Percentiles rank a stretch among this genome's conserved stretches.
Evolutionary conservation across 2,329 filamentous ascomycete species (phyloP).

Genomic region (Botrytis byssoidea): DNA sequence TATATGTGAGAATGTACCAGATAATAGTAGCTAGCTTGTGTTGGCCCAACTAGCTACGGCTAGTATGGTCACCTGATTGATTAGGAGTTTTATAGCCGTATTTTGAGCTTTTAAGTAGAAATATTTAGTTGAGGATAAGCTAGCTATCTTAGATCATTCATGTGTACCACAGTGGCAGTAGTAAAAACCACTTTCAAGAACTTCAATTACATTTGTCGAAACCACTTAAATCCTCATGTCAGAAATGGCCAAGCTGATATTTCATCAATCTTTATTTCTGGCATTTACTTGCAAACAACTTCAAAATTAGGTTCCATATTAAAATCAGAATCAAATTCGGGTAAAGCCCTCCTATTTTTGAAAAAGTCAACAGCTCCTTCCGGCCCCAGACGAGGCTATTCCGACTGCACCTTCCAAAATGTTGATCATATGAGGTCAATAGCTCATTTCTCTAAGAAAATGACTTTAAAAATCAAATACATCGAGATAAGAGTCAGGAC

Average conservation of each 20-base stretch:
- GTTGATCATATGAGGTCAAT: background rate
- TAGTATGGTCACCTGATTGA: too few species aligned
- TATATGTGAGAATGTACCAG: background rate
- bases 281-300: background rate
- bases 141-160: background rate
- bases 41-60: too few species aligned
- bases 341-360: background rate
- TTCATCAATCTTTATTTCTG: background rate
- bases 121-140: background rate
- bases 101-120: background rate
- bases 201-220: background rate
- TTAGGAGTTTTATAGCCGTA: background rate
- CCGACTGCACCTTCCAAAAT: background rate
- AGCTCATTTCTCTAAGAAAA: background rate
- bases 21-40: background rate
- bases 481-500: background rate
- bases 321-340: background rate
- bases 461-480: too few species aligned
- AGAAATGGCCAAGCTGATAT: background rate
- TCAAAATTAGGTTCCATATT: accelerated
- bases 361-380: background rate
- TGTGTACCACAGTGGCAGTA: background rate
- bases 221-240: background rate
- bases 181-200: background rate
- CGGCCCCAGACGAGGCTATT: background rate